Percentiles rank a stretch among this genome's conserved stretches.
Evolutionary conservation across 202 grass and related monocot genomes (phyloP).

Genomic region (Miscanthus sacchariflorus): DNA sequence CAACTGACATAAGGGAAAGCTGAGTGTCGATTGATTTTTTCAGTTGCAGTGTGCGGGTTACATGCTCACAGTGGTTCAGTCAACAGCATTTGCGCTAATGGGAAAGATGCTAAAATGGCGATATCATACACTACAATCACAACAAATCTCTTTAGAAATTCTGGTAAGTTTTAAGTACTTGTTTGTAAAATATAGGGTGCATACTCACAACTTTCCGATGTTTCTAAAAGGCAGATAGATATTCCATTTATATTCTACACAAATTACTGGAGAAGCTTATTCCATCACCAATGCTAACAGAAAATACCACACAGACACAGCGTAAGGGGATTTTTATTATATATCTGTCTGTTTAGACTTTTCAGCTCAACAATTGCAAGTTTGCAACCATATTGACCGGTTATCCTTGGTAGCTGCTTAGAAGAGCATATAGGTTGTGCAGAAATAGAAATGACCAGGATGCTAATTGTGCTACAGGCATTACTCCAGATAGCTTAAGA

Average conservation of each 20-base stretch:
- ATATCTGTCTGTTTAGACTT: constrained; percentile 12
- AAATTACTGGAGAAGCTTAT: constrained; percentile 10
- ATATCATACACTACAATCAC: constrained; percentile 2
- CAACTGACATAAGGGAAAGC: not conserved
- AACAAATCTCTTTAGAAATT: not conserved
- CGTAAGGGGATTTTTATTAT: not conserved
- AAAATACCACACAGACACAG: constrained; percentile 1
- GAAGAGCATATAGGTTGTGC: not conserved
- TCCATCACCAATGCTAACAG: constrained; percentile 31
- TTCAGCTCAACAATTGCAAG: not conserved
- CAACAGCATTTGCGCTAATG: not conserved
- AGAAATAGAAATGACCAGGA: not conserved
- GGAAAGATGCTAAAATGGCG: not conserved
- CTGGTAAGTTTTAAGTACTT: not conserved
- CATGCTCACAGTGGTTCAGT: constrained; percentile 1
- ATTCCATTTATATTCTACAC: not conserved
- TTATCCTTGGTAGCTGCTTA: too few species aligned
- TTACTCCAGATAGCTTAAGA: not conserved
- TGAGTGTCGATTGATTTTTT: not conserved
- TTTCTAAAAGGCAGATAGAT: not conserved
- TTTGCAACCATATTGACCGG: too few species aligned
- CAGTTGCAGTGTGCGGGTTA: not conserved
- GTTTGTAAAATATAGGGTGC: not conserved
- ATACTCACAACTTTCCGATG: not conserved
- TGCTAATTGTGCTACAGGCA: constrained; percentile 1